Base-by-base conservation (phyloP, 768 basidiomycete species). In the Stropharia rugosoannulata region DNA sequence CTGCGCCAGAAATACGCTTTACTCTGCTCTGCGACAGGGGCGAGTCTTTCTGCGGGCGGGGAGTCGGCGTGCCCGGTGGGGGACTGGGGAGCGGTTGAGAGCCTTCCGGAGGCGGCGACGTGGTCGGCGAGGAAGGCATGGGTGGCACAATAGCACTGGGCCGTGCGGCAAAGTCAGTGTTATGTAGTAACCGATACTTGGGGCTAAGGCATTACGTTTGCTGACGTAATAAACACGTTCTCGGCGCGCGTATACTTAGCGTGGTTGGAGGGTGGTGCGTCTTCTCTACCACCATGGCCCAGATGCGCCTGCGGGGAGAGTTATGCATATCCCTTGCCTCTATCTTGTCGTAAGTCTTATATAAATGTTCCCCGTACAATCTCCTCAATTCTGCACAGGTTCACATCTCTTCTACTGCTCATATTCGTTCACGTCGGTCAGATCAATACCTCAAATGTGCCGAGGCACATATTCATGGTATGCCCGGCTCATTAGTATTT, bases 371-470 rank as follows among this genome's bases (percentile, higher is more conserved):
- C 49, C 42, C 51, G 59, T 60, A 51, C 44, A 1, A 32, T 61
- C 60, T 42, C 46, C 49, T 42, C 49, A 63, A 63, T 32, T 57
- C 68, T 37, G 40, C 50, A 51, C 60, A 80, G 77, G 29, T 64
- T 78, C 70, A 78, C 66, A 58, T 83, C 79, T 73, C 58, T 80
- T 77, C 57, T 77, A 74, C 75, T 93, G 60, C 78, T 92, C 68
- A 89, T 93, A 59, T 91, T 93, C 72, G 82, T 85, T 63, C 89
- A 93, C 78, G 90, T 89, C 55, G 90, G 87, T 57, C 91, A 93
- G 80, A 90, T 87, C 66, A 92, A 85, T 68, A 87, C 87, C 49
- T 85, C 88, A 13, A 76, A 75, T 35, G 84, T 91, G 32, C 88
- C 90, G 55, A 82, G 83, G 55, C 80, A 77, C 54, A 83, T 93